phyloP scores from a whole-genome alignment of 2,329 filamentous ascomycete genomes.

The Aspergillus aculeatinus region DNA sequence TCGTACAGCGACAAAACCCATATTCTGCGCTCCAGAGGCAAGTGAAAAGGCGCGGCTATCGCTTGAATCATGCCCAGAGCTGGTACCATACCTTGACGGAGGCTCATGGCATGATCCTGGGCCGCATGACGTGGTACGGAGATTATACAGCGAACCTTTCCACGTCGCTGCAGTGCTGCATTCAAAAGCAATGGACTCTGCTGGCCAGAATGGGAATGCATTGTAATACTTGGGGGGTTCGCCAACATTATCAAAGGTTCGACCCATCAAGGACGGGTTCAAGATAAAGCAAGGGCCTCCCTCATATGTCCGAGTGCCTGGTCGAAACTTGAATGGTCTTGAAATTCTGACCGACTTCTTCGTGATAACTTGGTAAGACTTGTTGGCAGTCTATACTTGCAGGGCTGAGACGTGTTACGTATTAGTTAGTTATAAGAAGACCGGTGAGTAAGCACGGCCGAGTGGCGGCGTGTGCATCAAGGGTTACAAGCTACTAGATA shows the following conservation, averaged over 20 bases:
- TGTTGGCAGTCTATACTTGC: not conserved
- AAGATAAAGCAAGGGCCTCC: not conserved
- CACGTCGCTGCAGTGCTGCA: not conserved
- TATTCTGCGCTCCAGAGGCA: not conserved
- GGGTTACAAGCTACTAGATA: not conserved
- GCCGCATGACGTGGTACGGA: not conserved
- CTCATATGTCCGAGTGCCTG: not conserved
- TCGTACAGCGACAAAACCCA: not conserved
- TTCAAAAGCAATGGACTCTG: not conserved
- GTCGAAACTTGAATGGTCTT: not conserved
- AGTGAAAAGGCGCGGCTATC: not conserved
- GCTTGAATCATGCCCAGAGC: not conserved
- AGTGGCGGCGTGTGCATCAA: not conserved
- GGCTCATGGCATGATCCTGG: not conserved
- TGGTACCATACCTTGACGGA: not conserved
- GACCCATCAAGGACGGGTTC: not conserved
- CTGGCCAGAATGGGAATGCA: not conserved
- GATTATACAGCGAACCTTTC: not conserved
- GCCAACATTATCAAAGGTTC: not conserved
- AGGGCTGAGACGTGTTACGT: not conserved
- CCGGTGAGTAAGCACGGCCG: not conserved
- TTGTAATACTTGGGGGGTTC: not conserved
- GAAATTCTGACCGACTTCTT: not conserved
- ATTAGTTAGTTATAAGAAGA: not conserved
- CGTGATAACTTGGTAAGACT: not conserved